Conservation (phyloP, 139 green algal genomes). For the Edaphochlamys debaryana region DNA sequence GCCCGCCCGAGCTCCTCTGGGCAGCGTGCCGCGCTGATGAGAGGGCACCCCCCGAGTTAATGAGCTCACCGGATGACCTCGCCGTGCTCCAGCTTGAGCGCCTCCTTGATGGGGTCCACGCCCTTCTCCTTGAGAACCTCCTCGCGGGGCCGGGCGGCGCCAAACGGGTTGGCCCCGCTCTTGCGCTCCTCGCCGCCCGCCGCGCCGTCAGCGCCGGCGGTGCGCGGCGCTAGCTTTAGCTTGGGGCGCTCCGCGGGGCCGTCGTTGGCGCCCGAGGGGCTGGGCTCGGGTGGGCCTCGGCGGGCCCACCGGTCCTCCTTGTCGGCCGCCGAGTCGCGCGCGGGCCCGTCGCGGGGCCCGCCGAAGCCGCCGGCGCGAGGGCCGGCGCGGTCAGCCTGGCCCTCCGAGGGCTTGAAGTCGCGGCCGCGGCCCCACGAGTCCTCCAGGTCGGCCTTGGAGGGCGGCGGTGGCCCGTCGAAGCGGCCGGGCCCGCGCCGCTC, state of each 20-base stretch:
- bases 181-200: conserved; percentile 34
- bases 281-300: not conserved
- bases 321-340: not conserved
- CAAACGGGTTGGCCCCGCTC: conserved; percentile 78
- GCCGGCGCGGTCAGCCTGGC: not conserved
- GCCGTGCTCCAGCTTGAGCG: conserved; percentile 69
- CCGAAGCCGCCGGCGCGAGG: conserved; percentile 6
- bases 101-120: conserved; percentile 74
- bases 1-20: too few species aligned
- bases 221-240: conserved; percentile 68
- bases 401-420: conserved; percentile 29
- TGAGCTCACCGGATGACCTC: conserved; percentile 63
- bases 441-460: conserved; percentile 48
- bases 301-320: conserved; percentile 17
- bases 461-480: conserved; percentile 19
- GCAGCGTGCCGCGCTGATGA: too few species aligned
- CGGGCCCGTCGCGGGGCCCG: not conserved
- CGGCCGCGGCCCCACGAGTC: conserved; percentile 50
- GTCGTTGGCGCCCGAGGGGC: not conserved
- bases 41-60: too few species aligned
- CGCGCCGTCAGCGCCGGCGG: not conserved
- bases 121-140: conserved; percentile 92
- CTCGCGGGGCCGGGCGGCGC: conserved; percentile 85
- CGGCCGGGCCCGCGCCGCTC: not conserved
- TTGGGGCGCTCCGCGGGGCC: conserved; percentile 47